Percentiles rank a stretch among this genome's conserved stretches.
Evolutionary conservation across 106 monocot genomes (phyloP).

Genomic region (Allium cepa): DNA sequence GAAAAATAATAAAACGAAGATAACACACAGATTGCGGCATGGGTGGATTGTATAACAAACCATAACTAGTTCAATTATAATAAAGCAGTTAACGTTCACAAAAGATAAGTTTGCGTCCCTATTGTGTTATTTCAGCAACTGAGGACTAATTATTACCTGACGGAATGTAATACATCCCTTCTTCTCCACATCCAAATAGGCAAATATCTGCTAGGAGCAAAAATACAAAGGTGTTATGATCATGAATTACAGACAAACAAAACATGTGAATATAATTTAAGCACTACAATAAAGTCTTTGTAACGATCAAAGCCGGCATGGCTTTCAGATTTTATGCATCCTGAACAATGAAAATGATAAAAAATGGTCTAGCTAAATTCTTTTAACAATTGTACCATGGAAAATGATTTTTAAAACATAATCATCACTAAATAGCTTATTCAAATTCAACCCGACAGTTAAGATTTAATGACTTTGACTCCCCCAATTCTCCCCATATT

Average conservation of each 20-base stretch:
- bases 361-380: not conserved
- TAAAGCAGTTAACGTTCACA: no score
- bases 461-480: no score
- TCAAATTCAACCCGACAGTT: no score
- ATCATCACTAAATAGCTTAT: no score
- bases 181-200: slow-evolving; percentile 70
- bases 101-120: no score
- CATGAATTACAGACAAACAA: not conserved
- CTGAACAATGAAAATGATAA: not conserved
- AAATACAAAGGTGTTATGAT: no score
- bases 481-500: no score
- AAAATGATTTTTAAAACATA: no score
- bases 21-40: no score
- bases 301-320: not conserved
- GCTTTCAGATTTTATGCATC: not conserved
- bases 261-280: not conserved
- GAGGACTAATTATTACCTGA: slow-evolving; percentile 46
- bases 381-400: no score
- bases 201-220: slow-evolving; percentile 52
- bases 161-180: slow-evolving; percentile 77
- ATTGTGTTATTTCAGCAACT: not conserved
- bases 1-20: not conserved
- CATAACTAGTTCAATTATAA: no score
- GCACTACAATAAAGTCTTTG: not conserved
- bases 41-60: no score